phyloP scores from a whole-genome alignment of 2,329 filamentous ascomycete genomes.

The Dissoconium aciculare region DNA sequence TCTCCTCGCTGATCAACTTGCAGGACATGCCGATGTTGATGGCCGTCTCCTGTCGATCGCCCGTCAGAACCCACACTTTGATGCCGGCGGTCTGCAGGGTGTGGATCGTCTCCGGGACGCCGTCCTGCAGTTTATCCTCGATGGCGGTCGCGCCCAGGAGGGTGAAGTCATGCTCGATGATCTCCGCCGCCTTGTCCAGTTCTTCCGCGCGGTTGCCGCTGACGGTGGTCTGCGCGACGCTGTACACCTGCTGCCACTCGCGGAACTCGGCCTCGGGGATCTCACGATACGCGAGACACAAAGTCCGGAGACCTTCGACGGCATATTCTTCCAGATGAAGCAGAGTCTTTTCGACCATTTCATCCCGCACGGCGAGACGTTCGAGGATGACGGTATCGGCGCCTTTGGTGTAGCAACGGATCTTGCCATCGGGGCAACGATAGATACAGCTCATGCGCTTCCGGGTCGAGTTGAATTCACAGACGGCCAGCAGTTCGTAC shows the following conservation, averaged over 20 bases:
- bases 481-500: conserved; percentile 89
- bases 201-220: conserved; percentile 86
- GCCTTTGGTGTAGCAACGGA: conserved; percentile 87
- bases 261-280: conserved; percentile 76
- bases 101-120: conserved; percentile 94
- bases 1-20: conserved; percentile 94
- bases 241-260: conserved; percentile 76
- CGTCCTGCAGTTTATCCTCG: conserved; percentile 91
- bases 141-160: conserved; percentile 92
- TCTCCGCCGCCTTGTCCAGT: conserved; percentile 88
- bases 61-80: conserved; percentile 96
- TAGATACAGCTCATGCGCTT: conserved; percentile 98
- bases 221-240: conserved; percentile 77
- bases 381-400: conserved; percentile 96
- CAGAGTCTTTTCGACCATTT: conserved; percentile 78
- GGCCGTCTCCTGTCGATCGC: conserved; percentile 93
- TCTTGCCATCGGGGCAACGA: conserved; percentile 87
- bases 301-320: conserved; percentile 82
- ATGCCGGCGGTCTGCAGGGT: conserved; percentile 93
- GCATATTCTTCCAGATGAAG: conserved; percentile 97
- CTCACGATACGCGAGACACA: conserved; percentile 90
- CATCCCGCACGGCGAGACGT: conserved; percentile 60
- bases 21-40: conserved; percentile 99
- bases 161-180: conserved; percentile 85
- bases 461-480: conserved; percentile 94